These are phyloP conservation scores for Lindgomyces ingoldianus DNA, from an alignment of 495 filamentous ascomycete genomes.

Conservation along the genomic window DNA sequence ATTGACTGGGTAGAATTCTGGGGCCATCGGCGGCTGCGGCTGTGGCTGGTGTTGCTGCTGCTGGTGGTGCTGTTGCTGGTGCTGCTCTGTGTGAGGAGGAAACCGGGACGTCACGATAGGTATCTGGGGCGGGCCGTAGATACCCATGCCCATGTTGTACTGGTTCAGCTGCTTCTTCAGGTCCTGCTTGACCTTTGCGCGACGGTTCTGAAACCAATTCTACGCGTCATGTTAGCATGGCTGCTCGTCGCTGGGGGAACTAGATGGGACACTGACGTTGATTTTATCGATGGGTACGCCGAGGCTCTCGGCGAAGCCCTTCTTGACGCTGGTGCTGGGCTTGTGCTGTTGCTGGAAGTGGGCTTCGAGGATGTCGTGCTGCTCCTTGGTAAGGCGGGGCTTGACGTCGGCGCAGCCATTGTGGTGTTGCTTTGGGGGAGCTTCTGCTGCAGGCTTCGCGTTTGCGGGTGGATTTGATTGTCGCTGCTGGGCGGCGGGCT, in stretches of 20 bases:
- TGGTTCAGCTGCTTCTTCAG: conserved; percentile 43
- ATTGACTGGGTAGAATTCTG: conserved; percentile 26
- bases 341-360: conserved; percentile 46
- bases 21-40: conserved; percentile 7
- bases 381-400: conserved; percentile 49
- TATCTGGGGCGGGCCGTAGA: conserved; percentile 24
- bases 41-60: too few relatives aligned
- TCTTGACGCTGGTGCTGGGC: conserved; percentile 47
- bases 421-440: conserved; percentile 17
- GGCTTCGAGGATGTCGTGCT: conserved; percentile 48
- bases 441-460: conserved; percentile 2
- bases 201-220: conserved; percentile 52
- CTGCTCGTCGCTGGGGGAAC: background rate
- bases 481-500: conserved; percentile 14
- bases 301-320: conserved; percentile 44
- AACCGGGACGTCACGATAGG: conserved; percentile 25
- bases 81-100: conserved; percentile 14
- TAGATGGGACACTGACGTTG: conserved; percentile 42
- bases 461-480: background rate
- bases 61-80: too few relatives aligned
- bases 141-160: conserved; percentile 34
- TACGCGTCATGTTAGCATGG: conserved; percentile 28
- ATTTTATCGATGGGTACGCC: conserved; percentile 48
- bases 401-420: conserved; percentile 45
- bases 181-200: conserved; percentile 51